Evolutionary conservation across 805 yeast species (phyloP).

Genomic region (Teunomyces gatunensis): DNA sequence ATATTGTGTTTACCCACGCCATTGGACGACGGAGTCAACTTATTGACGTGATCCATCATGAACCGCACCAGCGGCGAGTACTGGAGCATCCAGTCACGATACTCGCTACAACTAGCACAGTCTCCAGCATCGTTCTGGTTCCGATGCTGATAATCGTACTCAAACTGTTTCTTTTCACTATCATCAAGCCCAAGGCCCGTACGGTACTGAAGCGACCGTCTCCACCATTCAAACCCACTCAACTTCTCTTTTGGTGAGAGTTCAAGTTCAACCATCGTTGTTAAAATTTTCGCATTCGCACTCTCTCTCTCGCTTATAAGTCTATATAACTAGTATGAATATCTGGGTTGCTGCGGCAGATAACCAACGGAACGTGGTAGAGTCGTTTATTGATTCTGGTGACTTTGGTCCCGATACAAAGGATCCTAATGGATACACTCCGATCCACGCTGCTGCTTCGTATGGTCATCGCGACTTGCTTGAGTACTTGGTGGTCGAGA

Average conservation of each 20-base stretch:
- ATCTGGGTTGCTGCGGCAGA: constrained; percentile 97
- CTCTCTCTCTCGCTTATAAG: background rate
- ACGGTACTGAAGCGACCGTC: constrained; percentile 64
- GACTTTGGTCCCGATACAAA: constrained; percentile 62
- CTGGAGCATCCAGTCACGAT: constrained; percentile 74
- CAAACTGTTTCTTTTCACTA: constrained; percentile 54
- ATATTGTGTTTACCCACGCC: constrained; percentile 51
- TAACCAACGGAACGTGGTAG: constrained; percentile 60
- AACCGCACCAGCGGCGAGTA: constrained; percentile 85
- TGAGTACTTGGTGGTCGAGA: constrained; percentile 44
- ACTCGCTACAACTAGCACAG: constrained; percentile 70
- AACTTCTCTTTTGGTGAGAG: constrained; percentile 29
- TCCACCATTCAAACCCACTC: constrained; percentile 77
- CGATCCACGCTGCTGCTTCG: constrained; percentile 96
- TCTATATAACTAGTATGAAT: constrained; percentile 34
- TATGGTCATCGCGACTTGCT: constrained; percentile 79
- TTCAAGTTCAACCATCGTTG: background rate
- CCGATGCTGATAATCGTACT: constrained; percentile 49
- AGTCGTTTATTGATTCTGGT: constrained; percentile 50
- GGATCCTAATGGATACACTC: constrained; percentile 94
- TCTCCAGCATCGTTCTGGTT: constrained; percentile 42
- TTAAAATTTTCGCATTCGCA: background rate
- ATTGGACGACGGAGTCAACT: constrained; percentile 37
- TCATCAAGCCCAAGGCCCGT: constrained; percentile 65
- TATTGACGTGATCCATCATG: constrained; percentile 79